Percentiles rank a stretch among this genome's conserved stretches.
Conservation (phyloP, 2,329 filamentous ascomycete species). For the Ceratocystis eucalypticola region DNA sequence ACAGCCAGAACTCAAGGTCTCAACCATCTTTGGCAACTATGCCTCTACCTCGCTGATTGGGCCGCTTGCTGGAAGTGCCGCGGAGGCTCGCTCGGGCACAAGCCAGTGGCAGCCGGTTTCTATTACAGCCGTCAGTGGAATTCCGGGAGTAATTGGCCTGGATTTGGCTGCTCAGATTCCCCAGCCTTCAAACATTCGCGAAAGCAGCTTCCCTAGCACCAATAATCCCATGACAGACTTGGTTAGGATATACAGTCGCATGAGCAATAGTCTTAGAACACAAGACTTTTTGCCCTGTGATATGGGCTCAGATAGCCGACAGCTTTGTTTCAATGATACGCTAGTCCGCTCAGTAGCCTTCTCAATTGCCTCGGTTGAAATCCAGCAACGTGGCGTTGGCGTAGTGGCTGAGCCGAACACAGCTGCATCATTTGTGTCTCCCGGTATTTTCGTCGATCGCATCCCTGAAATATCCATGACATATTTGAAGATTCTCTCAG, state of each 20-base stretch:
- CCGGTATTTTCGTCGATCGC: conserved; percentile 24
- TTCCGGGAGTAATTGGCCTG: background rate
- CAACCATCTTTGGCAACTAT: background rate
- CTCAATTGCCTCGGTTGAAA: conserved; percentile 79
- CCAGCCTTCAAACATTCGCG: background rate
- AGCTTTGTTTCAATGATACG: conserved; percentile 43
- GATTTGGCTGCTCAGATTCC: background rate
- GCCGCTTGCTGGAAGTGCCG: background rate
- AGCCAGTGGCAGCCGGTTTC: background rate
- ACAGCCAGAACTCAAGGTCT: background rate
- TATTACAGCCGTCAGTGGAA: background rate
- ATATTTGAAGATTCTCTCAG: conserved; percentile 74
- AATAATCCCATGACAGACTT: conserved; percentile 38
- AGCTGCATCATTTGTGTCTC: conserved; percentile 64
- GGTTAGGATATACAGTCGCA: conserved; percentile 45
- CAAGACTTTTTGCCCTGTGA: conserved; percentile 35
- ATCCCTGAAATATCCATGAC: conserved; percentile 74
- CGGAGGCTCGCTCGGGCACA: background rate
- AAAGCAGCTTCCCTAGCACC: background rate
- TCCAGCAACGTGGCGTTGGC: conserved; percentile 67
- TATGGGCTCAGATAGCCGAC: conserved; percentile 24
- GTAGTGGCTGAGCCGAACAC: conserved; percentile 36
- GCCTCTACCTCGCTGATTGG: background rate
- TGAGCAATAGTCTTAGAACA: conserved; percentile 43
- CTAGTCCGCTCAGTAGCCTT: conserved; percentile 59